phyloP scores from a whole-genome alignment of 495 filamentous ascomycete species.

The Penicillium egyptiacum region DNA sequence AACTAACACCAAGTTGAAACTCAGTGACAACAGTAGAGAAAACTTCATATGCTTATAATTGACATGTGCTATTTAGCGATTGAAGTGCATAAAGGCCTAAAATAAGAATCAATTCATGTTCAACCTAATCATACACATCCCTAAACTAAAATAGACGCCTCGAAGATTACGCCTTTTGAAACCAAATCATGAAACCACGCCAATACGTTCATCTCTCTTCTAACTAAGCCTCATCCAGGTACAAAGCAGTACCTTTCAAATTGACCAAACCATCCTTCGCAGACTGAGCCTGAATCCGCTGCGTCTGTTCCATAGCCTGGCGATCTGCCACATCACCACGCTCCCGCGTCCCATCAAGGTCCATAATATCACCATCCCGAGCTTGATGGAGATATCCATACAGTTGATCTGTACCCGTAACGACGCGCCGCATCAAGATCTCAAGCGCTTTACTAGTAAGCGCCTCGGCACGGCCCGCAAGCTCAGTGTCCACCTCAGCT shows the following conservation, averaged over 20 bases:
- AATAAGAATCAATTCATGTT: slow-evolving; percentile 1
- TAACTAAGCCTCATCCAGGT: slow-evolving; percentile 42
- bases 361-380: slow-evolving; percentile 39
- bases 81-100: background rate
- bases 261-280: slow-evolving; percentile 30
- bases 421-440: slow-evolving; percentile 48
- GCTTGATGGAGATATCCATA: slow-evolving; percentile 50
- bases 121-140: slow-evolving; percentile 15
- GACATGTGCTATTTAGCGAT: too few species aligned
- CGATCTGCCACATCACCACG: slow-evolving; percentile 31
- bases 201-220: slow-evolving; percentile 17
- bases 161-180: slow-evolving; percentile 8
- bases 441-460: slow-evolving; percentile 50
- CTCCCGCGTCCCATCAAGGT: slow-evolving; percentile 38
- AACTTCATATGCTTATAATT: too few species aligned
- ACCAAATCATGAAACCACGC: slow-evolving; percentile 4
- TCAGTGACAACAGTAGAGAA: background rate
- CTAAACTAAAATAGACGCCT: slow-evolving; percentile 11
- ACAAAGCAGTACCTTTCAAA: slow-evolving; percentile 41
- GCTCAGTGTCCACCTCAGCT: slow-evolving; percentile 30
- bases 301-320: slow-evolving; percentile 23
- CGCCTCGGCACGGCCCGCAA: slow-evolving; percentile 40
- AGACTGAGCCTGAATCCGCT: slow-evolving; percentile 38
- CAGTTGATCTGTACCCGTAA: slow-evolving; percentile 48
- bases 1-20: background rate